These are phyloP conservation scores for Aristolochia californica DNA, from an alignment of 164 flowering plant species.

Conservation along the genomic window DNA sequence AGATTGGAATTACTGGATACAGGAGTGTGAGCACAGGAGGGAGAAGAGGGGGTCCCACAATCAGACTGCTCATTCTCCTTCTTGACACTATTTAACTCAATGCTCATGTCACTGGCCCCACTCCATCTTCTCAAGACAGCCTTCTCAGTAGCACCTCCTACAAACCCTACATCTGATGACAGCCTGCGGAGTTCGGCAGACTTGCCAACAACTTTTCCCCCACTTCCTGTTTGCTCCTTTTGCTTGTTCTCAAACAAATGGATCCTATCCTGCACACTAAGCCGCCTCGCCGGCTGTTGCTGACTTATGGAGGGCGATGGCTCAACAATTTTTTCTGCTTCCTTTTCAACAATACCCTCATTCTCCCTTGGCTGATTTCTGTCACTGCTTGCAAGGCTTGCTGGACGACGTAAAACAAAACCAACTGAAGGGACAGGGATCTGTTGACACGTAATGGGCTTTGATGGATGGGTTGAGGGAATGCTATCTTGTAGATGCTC, in stretches of 20 bases:
- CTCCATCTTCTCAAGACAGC: constrained; percentile 93
- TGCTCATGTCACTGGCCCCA: constrained; percentile 31
- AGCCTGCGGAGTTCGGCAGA: constrained; percentile 56
- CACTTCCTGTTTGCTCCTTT: constrained; percentile 54
- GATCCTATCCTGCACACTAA: constrained; percentile 93
- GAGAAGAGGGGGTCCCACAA: constrained; percentile 27
- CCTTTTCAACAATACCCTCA: constrained; percentile 7
- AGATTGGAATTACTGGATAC: not conserved
- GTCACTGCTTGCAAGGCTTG: constrained; percentile 28
- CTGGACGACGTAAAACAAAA: constrained; percentile 13
- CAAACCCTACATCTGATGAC: constrained; percentile 60
- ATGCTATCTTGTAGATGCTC: constrained; percentile 1
- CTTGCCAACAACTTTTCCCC: constrained; percentile 43
- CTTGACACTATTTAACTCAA: constrained; percentile 32
- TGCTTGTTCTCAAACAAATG: constrained; percentile 86
- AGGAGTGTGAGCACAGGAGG: constrained; percentile 21
- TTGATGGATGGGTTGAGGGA: constrained; percentile 10
- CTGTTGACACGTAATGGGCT: constrained; percentile 4
- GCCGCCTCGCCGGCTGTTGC: constrained; percentile 51
- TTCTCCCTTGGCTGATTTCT: constrained; percentile 15
- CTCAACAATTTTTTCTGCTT: constrained; percentile 17
- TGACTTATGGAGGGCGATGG: constrained; percentile 7
- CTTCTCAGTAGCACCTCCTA: constrained; percentile 26
- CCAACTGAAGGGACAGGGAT: constrained; percentile 6
- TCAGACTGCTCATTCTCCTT: constrained; percentile 50